Base-by-base conservation (phyloP, 805 yeast genomes). In the Saccharomycopsis sp. region DNA sequence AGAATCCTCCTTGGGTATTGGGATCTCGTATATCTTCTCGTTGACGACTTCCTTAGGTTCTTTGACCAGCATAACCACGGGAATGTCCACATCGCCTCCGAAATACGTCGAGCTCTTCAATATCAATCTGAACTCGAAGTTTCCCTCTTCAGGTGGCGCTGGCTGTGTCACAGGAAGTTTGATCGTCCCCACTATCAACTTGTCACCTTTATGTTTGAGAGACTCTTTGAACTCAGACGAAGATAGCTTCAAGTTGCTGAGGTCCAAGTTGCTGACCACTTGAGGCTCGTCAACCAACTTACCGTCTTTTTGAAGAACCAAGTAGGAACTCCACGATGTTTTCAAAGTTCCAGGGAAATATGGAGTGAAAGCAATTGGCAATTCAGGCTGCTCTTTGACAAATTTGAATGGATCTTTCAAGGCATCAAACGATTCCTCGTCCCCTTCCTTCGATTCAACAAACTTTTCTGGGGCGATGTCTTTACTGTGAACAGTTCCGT, bases 1-100 rank as follows among this genome's bases (percentile, higher is more conserved):
- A 1, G 87, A 75, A 66, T 85, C 91, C 66, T 86, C 91, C 56
- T 82, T 88, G 2, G 90, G 87, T 56, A 82, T 89, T 14, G 61
- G 57, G 55, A 85, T 82, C 56, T 79, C 89, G 57, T 80, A 77
- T 71, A 54, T 80, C 82, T 51, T 71, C 2, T 70, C 74, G 14
- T 67, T 70, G n/a, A 70, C 74, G 7, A 68, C 56, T 64, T 72
- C 67, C 53, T 84, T 79, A 37, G 84, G 80, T 21, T 81, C 77
- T 64, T 80, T 76, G 40, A 91, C 96, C n/a, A 79, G 75, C 85
- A 91, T 79, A 23, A 74, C 73, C 52, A 89, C 71, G 8, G 91
- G 86, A 61, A 85, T 79, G 63, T 85, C 89, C 23, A 89, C 69
- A 68, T 92, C 97, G 18, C 81, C 72, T 3, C 97, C 96, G 69